Base-by-base conservation (phyloP, 495 filamentous ascomycete species). In the Hyaloscypha hepaticicola region DNA sequence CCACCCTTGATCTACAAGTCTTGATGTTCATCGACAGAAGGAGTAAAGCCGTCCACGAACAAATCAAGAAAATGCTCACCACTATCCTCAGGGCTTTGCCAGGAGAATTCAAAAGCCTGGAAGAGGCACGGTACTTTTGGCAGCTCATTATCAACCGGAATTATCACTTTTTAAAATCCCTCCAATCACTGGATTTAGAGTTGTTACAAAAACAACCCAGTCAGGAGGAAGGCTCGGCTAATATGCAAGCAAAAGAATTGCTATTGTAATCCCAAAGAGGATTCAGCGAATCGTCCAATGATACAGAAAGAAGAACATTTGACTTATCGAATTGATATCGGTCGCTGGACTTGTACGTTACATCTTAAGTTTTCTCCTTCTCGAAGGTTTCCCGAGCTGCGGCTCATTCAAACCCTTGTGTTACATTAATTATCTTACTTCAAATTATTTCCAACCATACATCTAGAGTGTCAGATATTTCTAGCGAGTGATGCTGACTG, bases 141-240 rank as follows among this genome's bases (percentile, higher is more conserved):
- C 19, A 29, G 22, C n/a, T 68, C 14, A 66, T 69, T 19, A 53
- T 69, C 26, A 58, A 34, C n/a, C 16, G 67, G 25, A 66, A 63
- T 61, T 66, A 60, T 38, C 67, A 69, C 25, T 63, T 66, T 25
- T 65, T 24, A n/a, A 26, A 24, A 58, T 61, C 9, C 50, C 66
- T 14, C 27, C 49, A 65, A 33, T n/a, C 48, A 21, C 28, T 27
- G 11, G 55, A 64, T 22, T 16, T 63, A 21, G 34, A 33, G 12
- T 55, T 48, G 19, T 27, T 31, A 34, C 60, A 31, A 50, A 27
- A 64, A 3, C n/a, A 51, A 22, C 16, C 22, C 2, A 8, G 2
- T 2, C 41, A 45, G 19, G 51, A 45, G 52, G 63, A 60, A 38
- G 55, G 26, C 2, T 33, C 41, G 4, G 27, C 22, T 51, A 29